Percentiles rank a stretch among this genome's conserved stretches.
phyloP scores from a whole-genome alignment of 192 early-diverging fungal species.

The Phycomyces blakesleeanus region DNA sequence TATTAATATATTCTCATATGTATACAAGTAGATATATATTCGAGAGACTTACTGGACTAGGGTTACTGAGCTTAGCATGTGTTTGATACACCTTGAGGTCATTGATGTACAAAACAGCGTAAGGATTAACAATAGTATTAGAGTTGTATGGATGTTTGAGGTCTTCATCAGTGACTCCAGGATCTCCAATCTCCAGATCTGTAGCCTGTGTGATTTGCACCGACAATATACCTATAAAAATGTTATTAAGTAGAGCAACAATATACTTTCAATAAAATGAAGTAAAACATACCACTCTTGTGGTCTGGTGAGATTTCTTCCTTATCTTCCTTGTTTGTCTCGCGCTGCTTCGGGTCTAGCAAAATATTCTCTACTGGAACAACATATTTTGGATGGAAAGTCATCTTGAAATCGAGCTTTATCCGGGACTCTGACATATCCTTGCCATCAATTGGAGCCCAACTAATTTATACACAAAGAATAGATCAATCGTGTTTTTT shows the following conservation, averaged over 20 bases:
- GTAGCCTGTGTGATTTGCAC: constrained; percentile 22
- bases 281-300: constrained; percentile 8
- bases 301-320: constrained; percentile 8
- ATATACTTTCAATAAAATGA: too few relatives aligned
- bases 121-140: constrained; percentile 18
- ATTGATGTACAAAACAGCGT: constrained; percentile 27
- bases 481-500: too few relatives aligned
- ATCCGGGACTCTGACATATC: constrained; percentile 7
- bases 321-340: constrained; percentile 6
- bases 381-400: constrained; percentile 32
- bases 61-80: constrained; percentile 19
- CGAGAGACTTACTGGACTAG: constrained; percentile 31
- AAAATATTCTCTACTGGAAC: constrained; percentile 14
- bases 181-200: constrained; percentile 31
- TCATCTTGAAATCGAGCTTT: constrained; percentile 25
- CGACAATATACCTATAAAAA: constrained; percentile 11
- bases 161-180: constrained; percentile 15
- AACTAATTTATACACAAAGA: too few relatives aligned
- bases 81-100: constrained; percentile 25
- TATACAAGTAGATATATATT: too few relatives aligned
- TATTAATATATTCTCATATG: not conserved
- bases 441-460: constrained; percentile 31
- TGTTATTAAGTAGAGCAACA: not conserved
- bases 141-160: constrained; percentile 29
- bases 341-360: not conserved